Evolutionary conservation across 768 basidiomycete species (phyloP).

Genomic region (Asterophora lycoperdoides): DNA sequence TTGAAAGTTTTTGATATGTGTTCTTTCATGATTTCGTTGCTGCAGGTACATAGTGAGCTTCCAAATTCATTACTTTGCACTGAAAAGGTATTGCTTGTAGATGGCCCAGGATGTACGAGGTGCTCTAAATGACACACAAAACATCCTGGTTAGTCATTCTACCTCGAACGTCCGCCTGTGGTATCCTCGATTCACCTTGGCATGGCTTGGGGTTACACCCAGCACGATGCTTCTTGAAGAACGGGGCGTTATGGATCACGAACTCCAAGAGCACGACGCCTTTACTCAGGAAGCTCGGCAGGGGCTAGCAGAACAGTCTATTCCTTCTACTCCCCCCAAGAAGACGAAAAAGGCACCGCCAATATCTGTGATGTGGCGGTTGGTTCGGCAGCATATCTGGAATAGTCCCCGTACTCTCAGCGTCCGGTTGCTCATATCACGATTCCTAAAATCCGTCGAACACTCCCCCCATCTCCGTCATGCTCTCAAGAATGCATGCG

Average conservation of each 20-base stretch:
- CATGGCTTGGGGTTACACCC: slow-evolving; percentile 41
- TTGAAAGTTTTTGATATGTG: slow-evolving; percentile 31
- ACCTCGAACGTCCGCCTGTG: slow-evolving; percentile 31
- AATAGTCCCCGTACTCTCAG: slow-evolving; percentile 24
- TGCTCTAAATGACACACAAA: slow-evolving; percentile 31
- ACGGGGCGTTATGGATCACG: slow-evolving; percentile 13
- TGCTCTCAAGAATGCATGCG: slow-evolving; percentile 42
- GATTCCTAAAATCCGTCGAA: slow-evolving; percentile 23
- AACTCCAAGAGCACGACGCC: slow-evolving; percentile 17
- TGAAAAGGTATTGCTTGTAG: slow-evolving; percentile 19
- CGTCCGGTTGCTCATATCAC: slow-evolving; percentile 30
- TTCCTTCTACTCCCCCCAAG: background rate
- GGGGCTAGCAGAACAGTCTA: slow-evolving; percentile 26
- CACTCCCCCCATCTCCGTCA: slow-evolving; percentile 42
- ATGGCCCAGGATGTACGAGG: slow-evolving; percentile 39
- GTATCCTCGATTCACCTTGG: slow-evolving; percentile 35
- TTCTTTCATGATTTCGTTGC: slow-evolving; percentile 37
- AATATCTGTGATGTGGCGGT: background rate
- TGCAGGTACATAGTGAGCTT: slow-evolving; percentile 32
- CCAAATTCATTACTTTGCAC: background rate
- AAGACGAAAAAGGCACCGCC: background rate
- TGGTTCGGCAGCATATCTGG: slow-evolving; percentile 17
- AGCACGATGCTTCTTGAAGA: slow-evolving; percentile 20
- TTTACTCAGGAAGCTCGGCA: slow-evolving; percentile 28
- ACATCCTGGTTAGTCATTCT: slow-evolving; percentile 27